Conservation (phyloP, 1,139 yeast genomes). For the Saccharomyces pastorianus region DNA sequence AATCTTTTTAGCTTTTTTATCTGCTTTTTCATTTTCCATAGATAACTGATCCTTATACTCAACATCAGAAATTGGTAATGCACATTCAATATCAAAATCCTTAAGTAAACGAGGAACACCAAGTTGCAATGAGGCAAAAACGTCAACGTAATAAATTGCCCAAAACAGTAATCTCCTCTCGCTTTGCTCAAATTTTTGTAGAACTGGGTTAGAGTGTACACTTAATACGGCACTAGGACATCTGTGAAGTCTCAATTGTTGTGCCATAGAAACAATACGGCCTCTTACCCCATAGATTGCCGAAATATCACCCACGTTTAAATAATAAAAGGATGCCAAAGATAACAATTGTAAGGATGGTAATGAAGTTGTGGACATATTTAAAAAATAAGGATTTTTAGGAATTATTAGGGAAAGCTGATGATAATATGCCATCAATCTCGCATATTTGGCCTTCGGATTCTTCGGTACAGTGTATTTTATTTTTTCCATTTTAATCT, state of each 20-base stretch:
- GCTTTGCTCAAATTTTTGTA: conserved; percentile 61
- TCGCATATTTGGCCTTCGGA: conserved; percentile 4
- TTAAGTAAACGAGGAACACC: conserved; percentile 78
- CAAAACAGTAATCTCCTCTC: conserved; percentile 76
- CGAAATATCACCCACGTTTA: conserved; percentile 65
- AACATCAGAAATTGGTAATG: conserved; percentile 64
- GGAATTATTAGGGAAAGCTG: conserved; percentile 45
- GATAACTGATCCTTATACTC: conserved; percentile 39
- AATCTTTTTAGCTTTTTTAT: conserved; percentile 5
- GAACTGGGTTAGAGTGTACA: conserved; percentile 44
- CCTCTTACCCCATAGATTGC: conserved; percentile 73
- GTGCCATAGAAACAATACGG: conserved; percentile 73
- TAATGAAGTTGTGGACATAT: conserved; percentile 50
- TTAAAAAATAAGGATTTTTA: conserved; percentile 33
- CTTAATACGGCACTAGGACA: conserved; percentile 79
- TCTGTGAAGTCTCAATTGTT: conserved; percentile 74
- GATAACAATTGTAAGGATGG: conserved; percentile 64
- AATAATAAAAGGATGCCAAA: conserved; percentile 61
- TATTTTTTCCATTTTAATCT: conserved; percentile 20
- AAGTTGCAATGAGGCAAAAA: conserved; percentile 62
- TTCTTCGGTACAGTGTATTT: conserved; percentile 9
- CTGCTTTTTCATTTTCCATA: not conserved
- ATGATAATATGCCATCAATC: conserved; percentile 41
- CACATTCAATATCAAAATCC: conserved; percentile 80
- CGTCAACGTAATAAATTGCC: conserved; percentile 74